Base-by-base conservation (phyloP, 225 moss, liverwort and hornwort genomes). In the Sphagnum tenellum region DNA sequence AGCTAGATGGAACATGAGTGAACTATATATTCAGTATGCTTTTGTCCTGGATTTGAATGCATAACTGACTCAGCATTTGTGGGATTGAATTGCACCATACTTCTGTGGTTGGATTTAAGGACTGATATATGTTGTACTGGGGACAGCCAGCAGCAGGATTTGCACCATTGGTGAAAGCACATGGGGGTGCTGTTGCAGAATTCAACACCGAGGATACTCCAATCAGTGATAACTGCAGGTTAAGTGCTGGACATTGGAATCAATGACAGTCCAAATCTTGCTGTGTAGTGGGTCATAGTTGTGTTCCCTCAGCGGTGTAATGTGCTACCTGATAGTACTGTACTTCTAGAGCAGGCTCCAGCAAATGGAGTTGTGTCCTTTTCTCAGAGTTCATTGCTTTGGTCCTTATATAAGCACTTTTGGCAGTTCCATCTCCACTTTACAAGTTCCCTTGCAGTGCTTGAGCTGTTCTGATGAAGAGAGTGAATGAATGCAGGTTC, bases 81-180 rank as follows among this genome's bases (percentile, higher is more conserved):
- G 29, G 29, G 29, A 29, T 29, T 29, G 29, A 29, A 29, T 29
- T 29, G 29, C 29, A 29, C 29, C 29, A 29, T 29, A 29, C 29
- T 29, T 29, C 29, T 29, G 29, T 29, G 29, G 29, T 29, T 29
- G 29, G 29, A 29, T 29, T 29, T 29, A 29, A 29, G 29, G 29
- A 29, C 29, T 29, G 29, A 29, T 29, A 29, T 29, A 29, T 29
- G 29, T 29, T 29, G 29, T 29, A 29, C 48, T 29, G 3, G 49
- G 9, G 75, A 67, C 86, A 94, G 94, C 94, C 94, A 68, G 89
- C 94, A 72, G 91, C 94, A 75, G 88, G 86, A 56, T 95, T 88
- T 82, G 95, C 88, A 55, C 88, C 91, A 14, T 29, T 80, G 64
- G 95, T 92, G 3, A 86, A 76, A 52, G 84, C 89, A 45, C 78